phyloP scores from a whole-genome alignment of 2,329 filamentous ascomycete genomes.

The Capronia americana region DNA sequence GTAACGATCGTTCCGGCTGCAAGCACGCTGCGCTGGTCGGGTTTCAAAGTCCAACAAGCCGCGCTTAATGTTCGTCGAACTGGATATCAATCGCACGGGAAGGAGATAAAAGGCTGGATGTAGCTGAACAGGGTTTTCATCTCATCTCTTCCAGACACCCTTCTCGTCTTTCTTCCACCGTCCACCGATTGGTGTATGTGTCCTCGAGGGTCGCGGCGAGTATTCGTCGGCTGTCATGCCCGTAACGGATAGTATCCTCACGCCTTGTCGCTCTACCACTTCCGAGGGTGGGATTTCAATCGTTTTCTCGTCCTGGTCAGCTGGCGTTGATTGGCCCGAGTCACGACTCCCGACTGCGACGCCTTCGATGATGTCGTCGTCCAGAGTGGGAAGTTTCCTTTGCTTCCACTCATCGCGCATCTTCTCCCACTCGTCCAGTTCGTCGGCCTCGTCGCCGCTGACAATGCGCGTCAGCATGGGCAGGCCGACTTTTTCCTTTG shows the following conservation, averaged over 20 bases:
- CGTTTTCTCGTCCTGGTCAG: neutral
- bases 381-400: slow-evolving; percentile 17
- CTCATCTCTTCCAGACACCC: slow-evolving; percentile 34
- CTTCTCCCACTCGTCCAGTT: slow-evolving; percentile 33
- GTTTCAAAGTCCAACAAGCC: neutral
- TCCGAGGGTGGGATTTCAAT: slow-evolving; percentile 10
- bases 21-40: neutral
- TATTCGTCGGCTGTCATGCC: slow-evolving; percentile 8
- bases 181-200: slow-evolving; percentile 29
- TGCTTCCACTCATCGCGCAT: slow-evolving; percentile 33
- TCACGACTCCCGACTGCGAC: slow-evolving; percentile 5
- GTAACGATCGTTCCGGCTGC: neutral
- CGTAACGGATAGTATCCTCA: slow-evolving; percentile 11
- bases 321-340: slow-evolving; percentile 25
- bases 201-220: slow-evolving; percentile 19
- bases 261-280: slow-evolving; percentile 18
- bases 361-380: slow-evolving; percentile 32
- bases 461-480: slow-evolving; percentile 34
- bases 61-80: neutral
- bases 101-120: neutral
- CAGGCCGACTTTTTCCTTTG: slow-evolving; percentile 24
- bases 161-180: slow-evolving; percentile 32
- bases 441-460: slow-evolving; percentile 37
- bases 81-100: neutral
- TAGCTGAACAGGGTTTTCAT: neutral